Evolutionary conservation across 2,329 filamentous ascomycete genomes (phyloP), one percentile per base, ranked within the genome.

Genomic region (Aspergillus sp.): DNA sequence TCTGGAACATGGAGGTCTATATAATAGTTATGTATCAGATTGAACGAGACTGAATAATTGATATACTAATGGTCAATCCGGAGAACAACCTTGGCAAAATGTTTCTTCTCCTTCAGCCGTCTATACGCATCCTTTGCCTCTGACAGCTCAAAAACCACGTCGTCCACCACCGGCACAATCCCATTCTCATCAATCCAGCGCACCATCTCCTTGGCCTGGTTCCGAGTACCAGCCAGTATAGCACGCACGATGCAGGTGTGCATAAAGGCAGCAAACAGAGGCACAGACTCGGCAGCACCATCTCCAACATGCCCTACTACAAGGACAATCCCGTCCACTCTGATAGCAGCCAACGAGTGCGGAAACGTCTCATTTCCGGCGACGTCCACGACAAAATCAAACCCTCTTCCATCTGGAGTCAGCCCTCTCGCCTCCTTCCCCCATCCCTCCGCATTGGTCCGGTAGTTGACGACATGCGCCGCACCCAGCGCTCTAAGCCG

Each of bases 391-490:
- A 58, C 32, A 2, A 45, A 47, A 18, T 55, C 45, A 15, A 50
- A 55, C 0, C 56, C 56, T 15, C 45, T 36, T 22, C 32, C 51
- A 30, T 55, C 70, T 22, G 69, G 76, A 2, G 59, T 78, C 15
- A 63, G 17, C 0, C 15, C 5, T 11, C 54, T 65, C 3, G 55
- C 54, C 44, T 48, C 50, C 47, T 55, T 57, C 36, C 61, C 61
- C 61, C 61, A 62, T 5, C n/a, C 26, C 5, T 43, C 13, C 30
- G 49, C 72, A 2, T 72, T 76, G 0, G 68, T 74, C 30, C 75
- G 74, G 74, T 86, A 85, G 73, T 85, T 85, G 67, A 86, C 75
- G 45, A 85, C 76, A 62, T 84, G 77, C 63, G 82, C 76, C 2
- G 81, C 83, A 47, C 83, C 83, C 13, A 83, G 71, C 61, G 77